Conservation (phyloP, 257 asterid genomes). For the Coffea eugenioides region DNA sequence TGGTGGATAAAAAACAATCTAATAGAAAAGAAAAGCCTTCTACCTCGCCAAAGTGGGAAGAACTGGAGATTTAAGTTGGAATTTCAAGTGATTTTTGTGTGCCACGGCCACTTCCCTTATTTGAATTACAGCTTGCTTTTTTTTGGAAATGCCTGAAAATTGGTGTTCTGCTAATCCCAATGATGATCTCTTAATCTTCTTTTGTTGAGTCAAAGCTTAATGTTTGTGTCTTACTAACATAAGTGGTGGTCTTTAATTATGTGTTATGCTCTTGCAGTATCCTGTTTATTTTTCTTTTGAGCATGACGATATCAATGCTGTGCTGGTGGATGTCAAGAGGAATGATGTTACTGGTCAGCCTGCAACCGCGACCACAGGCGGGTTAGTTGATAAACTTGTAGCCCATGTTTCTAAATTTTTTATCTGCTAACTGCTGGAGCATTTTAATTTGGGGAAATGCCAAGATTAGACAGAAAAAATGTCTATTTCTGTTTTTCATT, state of each 20-base stretch:
- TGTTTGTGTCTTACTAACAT: background rate
- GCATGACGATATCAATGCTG: constrained; percentile 62
- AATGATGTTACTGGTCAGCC: constrained; percentile 89
- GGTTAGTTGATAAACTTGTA: constrained; percentile 57
- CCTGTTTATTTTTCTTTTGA: constrained; percentile 97
- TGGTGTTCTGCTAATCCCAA: background rate
- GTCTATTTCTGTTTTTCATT: background rate
- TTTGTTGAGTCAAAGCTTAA: constrained; percentile 1
- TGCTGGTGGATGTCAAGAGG: constrained; percentile 80
- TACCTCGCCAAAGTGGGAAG: background rate
- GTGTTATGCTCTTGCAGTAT: constrained; percentile 58
- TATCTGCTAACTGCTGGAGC: background rate
- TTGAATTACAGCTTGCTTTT: background rate
- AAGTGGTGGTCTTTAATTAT: constrained; percentile 4
- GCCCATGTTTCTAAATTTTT: background rate
- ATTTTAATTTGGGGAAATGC: background rate
- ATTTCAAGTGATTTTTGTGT: background rate
- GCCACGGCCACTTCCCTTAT: background rate
- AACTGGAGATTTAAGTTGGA: background rate
- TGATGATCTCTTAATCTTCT: background rate
- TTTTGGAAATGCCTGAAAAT: background rate
- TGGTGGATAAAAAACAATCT: background rate
- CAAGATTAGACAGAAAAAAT: background rate
- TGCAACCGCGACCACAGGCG: constrained; percentile 97
- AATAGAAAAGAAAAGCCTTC: background rate